Percentiles rank a stretch among this genome's conserved stretches.
Conservation (phyloP, 768 basidiomycete genomes). For the Kwoniella dejecticola region DNA sequence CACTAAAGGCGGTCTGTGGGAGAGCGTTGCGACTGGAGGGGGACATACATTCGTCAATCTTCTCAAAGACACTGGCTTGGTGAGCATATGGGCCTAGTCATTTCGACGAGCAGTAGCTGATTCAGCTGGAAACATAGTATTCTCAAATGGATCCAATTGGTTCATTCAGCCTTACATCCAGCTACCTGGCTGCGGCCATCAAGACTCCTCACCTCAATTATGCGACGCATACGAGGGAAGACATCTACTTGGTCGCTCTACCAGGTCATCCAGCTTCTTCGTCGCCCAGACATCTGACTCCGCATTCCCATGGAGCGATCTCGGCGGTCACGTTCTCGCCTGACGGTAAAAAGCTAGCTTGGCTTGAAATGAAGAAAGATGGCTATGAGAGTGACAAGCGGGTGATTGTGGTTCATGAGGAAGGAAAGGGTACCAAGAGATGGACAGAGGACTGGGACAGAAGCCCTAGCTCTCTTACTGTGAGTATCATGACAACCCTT, state of each 20-base stretch:
- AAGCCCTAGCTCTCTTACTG: conserved; percentile 66
- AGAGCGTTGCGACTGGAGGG: conserved; percentile 68
- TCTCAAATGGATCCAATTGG: conserved; percentile 66
- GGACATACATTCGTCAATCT: conserved; percentile 40
- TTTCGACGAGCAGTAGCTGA: too few relatives aligned
- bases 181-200: conserved; percentile 76
- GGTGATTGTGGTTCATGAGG: conserved; percentile 64
- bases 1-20: conserved; percentile 53
- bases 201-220: conserved; percentile 76
- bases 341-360: conserved; percentile 72
- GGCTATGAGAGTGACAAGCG: conserved; percentile 86
- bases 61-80: conserved; percentile 28
- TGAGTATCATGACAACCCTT: conserved; percentile 53
- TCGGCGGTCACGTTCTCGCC: conserved; percentile 70
- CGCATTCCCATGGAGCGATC: conserved; percentile 80
- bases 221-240: conserved; percentile 86
- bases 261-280: conserved; percentile 50
- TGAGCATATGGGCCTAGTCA: conserved; percentile 12
- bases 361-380: conserved; percentile 83
- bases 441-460: conserved; percentile 85
- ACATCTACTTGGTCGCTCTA: conserved; percentile 60
- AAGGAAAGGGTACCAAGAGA: conserved; percentile 61
- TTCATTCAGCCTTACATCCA: conserved; percentile 57
- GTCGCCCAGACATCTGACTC: conserved; percentile 65
- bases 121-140: too few relatives aligned